A percentile compares a stretch with the other conserved stretches of the same genome.
Evolutionary conservation across 2,329 filamentous ascomycete species (phyloP).

Genomic region (Tolypocladium pustulatum): DNA sequence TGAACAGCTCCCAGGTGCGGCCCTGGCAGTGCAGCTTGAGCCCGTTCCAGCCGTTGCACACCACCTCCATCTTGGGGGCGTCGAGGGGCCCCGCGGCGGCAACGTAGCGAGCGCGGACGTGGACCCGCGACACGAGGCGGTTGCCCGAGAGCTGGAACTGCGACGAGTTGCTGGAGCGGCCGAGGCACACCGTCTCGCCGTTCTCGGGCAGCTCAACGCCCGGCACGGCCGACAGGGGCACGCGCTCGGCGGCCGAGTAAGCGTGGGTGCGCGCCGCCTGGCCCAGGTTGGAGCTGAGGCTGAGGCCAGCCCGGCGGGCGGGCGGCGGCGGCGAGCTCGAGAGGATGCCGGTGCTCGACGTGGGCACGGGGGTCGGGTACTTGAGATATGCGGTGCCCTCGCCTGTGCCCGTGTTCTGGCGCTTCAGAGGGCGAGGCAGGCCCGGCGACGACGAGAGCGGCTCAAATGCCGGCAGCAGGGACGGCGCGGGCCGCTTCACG

Average conservation of each 20-base stretch:
- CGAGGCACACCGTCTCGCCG: conserved; percentile 77
- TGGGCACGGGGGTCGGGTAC: conserved; percentile 90
- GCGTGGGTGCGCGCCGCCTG: neutral
- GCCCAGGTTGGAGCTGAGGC: neutral
- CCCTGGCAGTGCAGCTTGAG: conserved; percentile 87
- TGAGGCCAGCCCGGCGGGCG: neutral
- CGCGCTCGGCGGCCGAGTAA: conserved; percentile 52
- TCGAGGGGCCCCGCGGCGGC: conserved; percentile 57
- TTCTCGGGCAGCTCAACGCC: conserved; percentile 69
- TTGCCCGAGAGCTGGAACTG: conserved; percentile 90
- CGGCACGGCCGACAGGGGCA: conserved; percentile 75
- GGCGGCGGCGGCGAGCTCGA: conserved; percentile 68
- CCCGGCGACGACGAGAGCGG: conserved; percentile 67
- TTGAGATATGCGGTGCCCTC: conserved; percentile 44
- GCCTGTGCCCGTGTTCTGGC: conserved; percentile 41
- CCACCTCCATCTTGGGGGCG: conserved; percentile 71
- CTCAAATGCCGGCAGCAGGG: conserved; percentile 70
- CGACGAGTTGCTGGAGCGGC: conserved; percentile 89
- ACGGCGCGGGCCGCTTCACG: conserved; percentile 52
- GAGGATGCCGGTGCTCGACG: conserved; percentile 84
- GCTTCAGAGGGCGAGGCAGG: conserved; percentile 59
- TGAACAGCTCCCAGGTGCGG: conserved; percentile 72
- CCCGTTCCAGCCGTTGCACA: conserved; percentile 94
- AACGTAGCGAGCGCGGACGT: conserved; percentile 80
- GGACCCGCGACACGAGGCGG: conserved; percentile 83